Base-by-base conservation (phyloP, 768 basidiomycete species). In the Coprinellus micaceus region DNA sequence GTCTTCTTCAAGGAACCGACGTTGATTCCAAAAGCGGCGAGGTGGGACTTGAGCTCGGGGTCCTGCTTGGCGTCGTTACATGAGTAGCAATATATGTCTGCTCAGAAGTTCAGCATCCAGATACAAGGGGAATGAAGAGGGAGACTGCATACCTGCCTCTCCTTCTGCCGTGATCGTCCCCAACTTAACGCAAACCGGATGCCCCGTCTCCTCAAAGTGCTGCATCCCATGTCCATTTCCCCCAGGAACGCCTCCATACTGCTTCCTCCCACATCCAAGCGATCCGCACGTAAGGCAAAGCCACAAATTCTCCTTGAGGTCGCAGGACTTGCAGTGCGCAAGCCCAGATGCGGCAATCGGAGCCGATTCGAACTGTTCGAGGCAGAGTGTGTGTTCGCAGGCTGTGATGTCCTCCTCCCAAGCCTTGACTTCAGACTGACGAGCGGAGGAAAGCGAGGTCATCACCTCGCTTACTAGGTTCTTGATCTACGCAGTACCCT, bases 111-210 rank as follows among this genome's bases (percentile, higher is more conserved):
- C 43, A 48, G 15, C 33, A 21, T 11, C 4, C 5, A 6, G 19
- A 19, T 29, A n/a, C n/a, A 15, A 19, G 17, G 1, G 19, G 37
- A n/a, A 25, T 4, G 37, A 53, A 33, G 36, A 26, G 12, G 37
- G 52, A 33, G 36, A 26, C 11, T 36, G 11, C 7, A 69, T 50
- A 91, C 94, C 94, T 55, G 91, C 96, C 1, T 76, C 82, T 2
- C 96, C 96, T 65, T 98, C 95, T 0, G 97, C 91, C 1, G 95
- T 95, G 61, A 99, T 97, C 0, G 96, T 98, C 0, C 97, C 97
- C 0, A 98, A 76, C 68, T 98, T 99, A 30, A 98, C 94, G 53
- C 88, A 88, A 21, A 94, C 80, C 0, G 85, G 80, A 64, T 99
- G 97, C 0, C 77, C 75, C 0, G 87, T 86, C 43, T 80, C 74